Evolutionary conservation across 78 protist species (phyloP), one percentile per base, ranked within the genome.

Genomic region (Corallochytrium limacisporum): DNA sequence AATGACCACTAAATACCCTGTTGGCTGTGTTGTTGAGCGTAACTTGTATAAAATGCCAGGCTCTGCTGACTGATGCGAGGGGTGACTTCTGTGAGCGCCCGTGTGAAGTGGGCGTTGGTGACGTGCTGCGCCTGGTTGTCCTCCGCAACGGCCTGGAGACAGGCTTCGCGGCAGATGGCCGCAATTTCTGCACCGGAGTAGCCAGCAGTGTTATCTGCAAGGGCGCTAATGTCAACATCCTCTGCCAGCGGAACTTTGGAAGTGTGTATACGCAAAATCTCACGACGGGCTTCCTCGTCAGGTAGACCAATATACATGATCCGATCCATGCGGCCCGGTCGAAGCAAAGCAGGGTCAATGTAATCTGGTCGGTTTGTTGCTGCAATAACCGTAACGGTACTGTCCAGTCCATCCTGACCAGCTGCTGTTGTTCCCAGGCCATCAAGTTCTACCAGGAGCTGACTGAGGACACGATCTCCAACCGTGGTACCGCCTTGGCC

Each of bases 281-380:
- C 87, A 13, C 12, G 33, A 43, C 95, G 72, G 10, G 84, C 59
- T 1, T 16, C 57, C 1, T 0, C 24, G 39, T 78, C 88, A 9
- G 96, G 97, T 24, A 74, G 79, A 3, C 75, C 62, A 18, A 92
- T 85, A 38, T 85, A 77, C 35, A 91, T 48, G 18, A 77, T 51
- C 20, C 93, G 63, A 42, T 92, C 97, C 15, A 91, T 65, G 20
- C 96, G 78, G 29, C 96, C 97, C 0, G 97, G 90, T 28, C 96
- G 63, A 31, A 93, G 20, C 13, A 93, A 75, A 10, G 97, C 97
- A 4, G 85, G n/a, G 67, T 93, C 95, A 46, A 93, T 65, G 15
- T 72, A 47, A 47, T 93, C 97, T 1, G 94, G 95, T 20, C 97
- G 63, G 62, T 93, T 93, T 33, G 97, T 93, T 5, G 97, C 97